A percentile compares a stretch with the other conserved stretches of the same genome.
Conservation (phyloP, 306 rosid genomes). For the Pyrus communis region DNA sequence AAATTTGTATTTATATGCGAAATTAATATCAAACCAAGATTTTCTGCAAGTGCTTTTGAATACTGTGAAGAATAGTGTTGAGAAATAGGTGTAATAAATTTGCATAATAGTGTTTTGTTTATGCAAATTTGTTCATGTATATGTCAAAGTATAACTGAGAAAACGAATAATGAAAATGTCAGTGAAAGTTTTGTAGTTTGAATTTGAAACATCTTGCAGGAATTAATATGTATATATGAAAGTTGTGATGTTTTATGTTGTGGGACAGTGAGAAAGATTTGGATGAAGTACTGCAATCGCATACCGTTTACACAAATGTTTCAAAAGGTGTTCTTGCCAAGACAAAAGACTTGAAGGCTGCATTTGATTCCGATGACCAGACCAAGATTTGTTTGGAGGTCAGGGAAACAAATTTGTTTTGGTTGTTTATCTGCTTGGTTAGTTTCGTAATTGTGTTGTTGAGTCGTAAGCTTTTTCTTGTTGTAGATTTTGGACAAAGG, state of each 20-base stretch:
- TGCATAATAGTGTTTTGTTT: too few relatives aligned
- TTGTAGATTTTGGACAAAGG: constrained; percentile 78
- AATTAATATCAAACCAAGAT: not conserved
- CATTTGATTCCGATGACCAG: constrained; percentile 86
- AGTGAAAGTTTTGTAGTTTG: too few relatives aligned
- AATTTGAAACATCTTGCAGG: too few relatives aligned
- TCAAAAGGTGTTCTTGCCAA: constrained; percentile 95
- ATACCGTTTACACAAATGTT: constrained; percentile 74
- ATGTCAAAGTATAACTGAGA: too few relatives aligned
- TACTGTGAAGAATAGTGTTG: not conserved
- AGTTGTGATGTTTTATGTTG: not conserved
- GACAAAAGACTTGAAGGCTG: constrained; percentile 62
- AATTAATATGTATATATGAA: not conserved
- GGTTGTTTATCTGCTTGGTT: not conserved
- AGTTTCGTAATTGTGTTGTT: not conserved
- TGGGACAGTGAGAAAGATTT: constrained; percentile 72
- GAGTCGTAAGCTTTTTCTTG: not conserved
- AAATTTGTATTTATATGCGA: not conserved
- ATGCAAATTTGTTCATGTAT: not conserved
- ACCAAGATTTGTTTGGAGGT: constrained; percentile 76
- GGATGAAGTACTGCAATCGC: constrained; percentile 93
- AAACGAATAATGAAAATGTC: too few relatives aligned
- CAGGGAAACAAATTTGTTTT: not conserved
- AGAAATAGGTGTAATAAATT: not conserved
- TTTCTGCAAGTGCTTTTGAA: not conserved